A percentile compares a stretch with the other conserved stretches of the same genome.
phyloP scores from a whole-genome alignment of 768 basidiomycete genomes.

The Lentinus brumalis region DNA sequence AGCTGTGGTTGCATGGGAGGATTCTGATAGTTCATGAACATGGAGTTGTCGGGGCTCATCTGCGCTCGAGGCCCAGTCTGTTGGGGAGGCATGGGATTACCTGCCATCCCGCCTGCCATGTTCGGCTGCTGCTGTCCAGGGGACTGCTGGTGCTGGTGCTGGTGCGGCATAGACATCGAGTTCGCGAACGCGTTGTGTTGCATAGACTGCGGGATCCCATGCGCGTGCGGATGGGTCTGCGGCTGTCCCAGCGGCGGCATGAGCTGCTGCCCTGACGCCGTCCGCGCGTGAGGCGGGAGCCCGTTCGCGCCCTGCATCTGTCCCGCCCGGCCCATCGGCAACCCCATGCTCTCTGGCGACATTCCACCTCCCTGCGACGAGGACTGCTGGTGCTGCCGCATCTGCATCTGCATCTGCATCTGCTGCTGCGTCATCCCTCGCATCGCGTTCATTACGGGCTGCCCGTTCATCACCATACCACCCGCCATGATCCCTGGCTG shows the following conservation, averaged over 20 bases:
- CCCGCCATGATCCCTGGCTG: conserved; percentile 36
- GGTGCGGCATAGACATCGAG: conserved; percentile 39
- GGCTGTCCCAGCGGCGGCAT: conserved; percentile 48
- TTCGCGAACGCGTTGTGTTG: conserved; percentile 41
- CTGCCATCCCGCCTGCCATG: conserved; percentile 15
- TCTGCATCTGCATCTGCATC: conserved; percentile 30
- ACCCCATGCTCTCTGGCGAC: conserved; percentile 44
- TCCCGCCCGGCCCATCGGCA: conserved; percentile 39
- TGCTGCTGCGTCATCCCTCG: conserved; percentile 35
- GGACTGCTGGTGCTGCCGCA: conserved; percentile 33
- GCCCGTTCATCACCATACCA: conserved; percentile 48
- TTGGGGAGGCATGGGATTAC: conserved; percentile 32
- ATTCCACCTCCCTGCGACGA: conserved; percentile 38
- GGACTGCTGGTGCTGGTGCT: conserved; percentile 35
- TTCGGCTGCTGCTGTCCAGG: conserved; percentile 38
- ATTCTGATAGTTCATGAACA: conserved; percentile 48
- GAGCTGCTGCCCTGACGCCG: conserved; percentile 47
- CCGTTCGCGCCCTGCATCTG: conserved; percentile 35
- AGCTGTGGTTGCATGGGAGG: conserved; percentile 34
- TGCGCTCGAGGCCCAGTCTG: conserved; percentile 42
- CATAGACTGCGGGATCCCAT: conserved; percentile 35
- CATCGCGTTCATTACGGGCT: conserved; percentile 40
- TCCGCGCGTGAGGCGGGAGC: conserved; percentile 47
- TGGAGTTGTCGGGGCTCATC: conserved; percentile 49
- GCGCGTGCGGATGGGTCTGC: conserved; percentile 23